Conservation (phyloP, 805 yeast species). For the Hanseniaspora jakobsenii region DNA sequence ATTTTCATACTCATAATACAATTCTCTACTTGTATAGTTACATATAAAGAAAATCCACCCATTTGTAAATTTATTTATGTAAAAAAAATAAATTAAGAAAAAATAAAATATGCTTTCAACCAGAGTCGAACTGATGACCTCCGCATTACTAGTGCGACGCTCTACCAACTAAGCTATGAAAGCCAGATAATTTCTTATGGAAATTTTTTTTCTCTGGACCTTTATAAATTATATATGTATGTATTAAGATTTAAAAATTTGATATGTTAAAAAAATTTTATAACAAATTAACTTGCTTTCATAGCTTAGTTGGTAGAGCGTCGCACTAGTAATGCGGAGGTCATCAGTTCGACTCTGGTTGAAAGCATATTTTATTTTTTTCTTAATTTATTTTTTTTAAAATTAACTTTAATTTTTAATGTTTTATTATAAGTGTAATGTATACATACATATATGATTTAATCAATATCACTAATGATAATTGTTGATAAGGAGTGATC, state of each 20-base stretch:
- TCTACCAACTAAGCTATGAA: constrained; percentile 16
- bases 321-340: constrained; percentile 17
- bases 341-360: constrained; percentile 16
- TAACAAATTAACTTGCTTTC: constrained; percentile 8
- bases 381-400: constrained; percentile 4
- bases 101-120: constrained; percentile 8
- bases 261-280: not conserved
- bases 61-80: too few species aligned
- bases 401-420: not conserved
- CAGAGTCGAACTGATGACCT: constrained; percentile 16
- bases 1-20: too few species aligned
- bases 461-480: too few species aligned
- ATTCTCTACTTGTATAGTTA: too few species aligned
- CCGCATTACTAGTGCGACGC: constrained; percentile 16
- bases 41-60: too few species aligned
- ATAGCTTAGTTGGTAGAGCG: constrained; percentile 16
- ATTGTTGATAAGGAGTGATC: too few species aligned
- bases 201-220: too few species aligned
- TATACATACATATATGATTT: too few species aligned
- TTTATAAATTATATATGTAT: too few species aligned
- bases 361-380: constrained; percentile 6
- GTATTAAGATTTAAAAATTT: not conserved
- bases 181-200: not conserved
- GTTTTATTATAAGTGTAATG: not conserved
- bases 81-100: constrained; percentile 8